A percentile compares a stretch with the other conserved stretches of the same genome.
Conservation (phyloP, 306 rosid genomes). For the Rubus parviflorus region DNA sequence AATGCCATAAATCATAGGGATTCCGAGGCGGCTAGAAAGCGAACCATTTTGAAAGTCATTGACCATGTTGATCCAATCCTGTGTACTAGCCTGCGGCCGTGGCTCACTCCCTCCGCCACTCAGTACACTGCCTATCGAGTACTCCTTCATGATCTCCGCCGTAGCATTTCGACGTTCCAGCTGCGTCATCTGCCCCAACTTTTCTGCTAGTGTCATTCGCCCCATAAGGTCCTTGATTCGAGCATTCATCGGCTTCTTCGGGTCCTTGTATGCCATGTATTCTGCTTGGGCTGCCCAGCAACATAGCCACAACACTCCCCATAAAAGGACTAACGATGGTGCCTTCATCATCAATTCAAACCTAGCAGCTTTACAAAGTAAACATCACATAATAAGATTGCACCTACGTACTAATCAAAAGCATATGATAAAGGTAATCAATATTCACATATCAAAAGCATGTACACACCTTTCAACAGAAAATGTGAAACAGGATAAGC, state of each 20-base stretch:
- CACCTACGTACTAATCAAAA: too few species aligned
- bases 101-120: slow-evolving; percentile 35
- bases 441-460: too few species aligned
- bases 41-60: slow-evolving; percentile 29
- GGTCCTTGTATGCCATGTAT: slow-evolving; percentile 24
- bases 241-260: not conserved
- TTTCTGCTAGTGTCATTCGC: slow-evolving; percentile 28
- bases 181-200: slow-evolving; percentile 30
- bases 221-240: slow-evolving; percentile 25
- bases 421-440: too few species aligned
- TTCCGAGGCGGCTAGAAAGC: slow-evolving; percentile 25
- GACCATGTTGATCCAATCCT: slow-evolving; percentile 22
- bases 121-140: slow-evolving; percentile 23
- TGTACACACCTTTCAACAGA: too few species aligned
- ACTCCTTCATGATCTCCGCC: slow-evolving; percentile 17
- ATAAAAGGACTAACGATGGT: too few species aligned
- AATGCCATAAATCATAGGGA: slow-evolving; percentile 34
- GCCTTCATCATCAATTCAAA: too few species aligned
- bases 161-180: slow-evolving; percentile 17
- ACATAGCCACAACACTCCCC: too few species aligned
- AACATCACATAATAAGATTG: too few species aligned
- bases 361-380: too few species aligned
- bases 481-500: too few species aligned
- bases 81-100: not conserved
- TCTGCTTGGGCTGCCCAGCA: not conserved